Evolutionary conservation across 2,329 filamentous ascomycete genomes (phyloP), one percentile per base, ranked within the genome.

Genomic region (Beauveria scarabaeidicola): DNA sequence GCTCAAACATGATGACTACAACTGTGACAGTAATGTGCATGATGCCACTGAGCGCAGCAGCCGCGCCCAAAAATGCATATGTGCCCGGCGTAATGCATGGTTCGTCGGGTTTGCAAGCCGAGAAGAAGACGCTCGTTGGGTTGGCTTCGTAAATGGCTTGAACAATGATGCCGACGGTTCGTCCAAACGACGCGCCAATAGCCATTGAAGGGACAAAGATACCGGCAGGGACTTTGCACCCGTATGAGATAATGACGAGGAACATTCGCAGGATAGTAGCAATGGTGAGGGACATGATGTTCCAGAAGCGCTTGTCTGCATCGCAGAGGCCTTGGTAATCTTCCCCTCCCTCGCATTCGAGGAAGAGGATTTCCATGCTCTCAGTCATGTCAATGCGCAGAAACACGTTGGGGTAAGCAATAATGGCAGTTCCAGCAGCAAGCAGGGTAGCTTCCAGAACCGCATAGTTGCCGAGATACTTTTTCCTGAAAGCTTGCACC

Each of bases 141-240:
- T 92, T 89, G 0, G 88, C 82, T 69, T 97, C 90, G 69, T 97
- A 86, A 2, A 97, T 78, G 19, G 88, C 87, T 73, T 97, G 90
- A 17, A 99, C 94, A 52, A 97, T 80, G 61, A 97, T 97, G 19
- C 94, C 94, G n/a, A 99, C 81, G 64, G 92, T 91, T 44, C 94
- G 85, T 5, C 94, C 94, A 72, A 99, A 97, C 0, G 90, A 91
- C 0, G 94, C 94, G 1, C 94, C 94, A 54, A 99, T 86, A 1
- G 94, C 94, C 94, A 99, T 99, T 1, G 91, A 96, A 3, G 94
- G 94, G 0, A 99, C 93, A 66, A 99, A 99, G 64, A 99, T 97
- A 59, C 94, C 94, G 0, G 94, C 94, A 0, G 94, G 94, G 0
- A 99, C 94, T 75, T 97, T 97, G 78, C 92, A 97, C 23, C 94